These are phyloP conservation scores for Colletotrichum sublineola DNA, from an alignment of 2,329 filamentous ascomycete species.

Conservation along the genomic window DNA sequence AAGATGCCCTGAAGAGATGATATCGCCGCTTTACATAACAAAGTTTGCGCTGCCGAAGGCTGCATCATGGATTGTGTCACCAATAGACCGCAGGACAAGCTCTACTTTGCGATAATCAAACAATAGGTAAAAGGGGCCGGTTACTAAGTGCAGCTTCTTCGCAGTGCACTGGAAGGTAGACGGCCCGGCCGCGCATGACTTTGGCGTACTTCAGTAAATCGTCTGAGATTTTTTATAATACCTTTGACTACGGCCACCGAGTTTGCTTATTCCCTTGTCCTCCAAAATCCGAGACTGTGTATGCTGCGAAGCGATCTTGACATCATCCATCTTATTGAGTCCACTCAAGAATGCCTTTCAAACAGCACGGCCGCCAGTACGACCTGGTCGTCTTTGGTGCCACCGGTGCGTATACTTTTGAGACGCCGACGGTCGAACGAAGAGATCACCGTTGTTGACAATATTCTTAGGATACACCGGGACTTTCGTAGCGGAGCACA, in stretches of 20 bases:
- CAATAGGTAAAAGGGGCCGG: conserved; percentile 10
- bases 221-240: conserved; percentile 27
- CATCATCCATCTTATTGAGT: neutral
- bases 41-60: conserved; percentile 32
- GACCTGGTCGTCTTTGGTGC: conserved; percentile 71
- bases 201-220: neutral
- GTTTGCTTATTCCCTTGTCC: neutral
- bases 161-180: conserved; percentile 22
- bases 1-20: conserved; percentile 35
- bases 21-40: conserved; percentile 35
- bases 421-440: conserved; percentile 3
- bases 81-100: conserved; percentile 33
- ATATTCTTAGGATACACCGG: conserved; percentile 82
- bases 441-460: neutral
- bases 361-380: conserved; percentile 66
- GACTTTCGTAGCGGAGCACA: conserved; percentile 80
- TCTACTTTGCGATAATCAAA: conserved; percentile 17
- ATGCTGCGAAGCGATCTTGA: neutral
- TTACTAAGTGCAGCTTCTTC: conserved; percentile 34
- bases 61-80: conserved; percentile 27
- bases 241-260: neutral
- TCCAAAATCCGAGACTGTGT: neutral
- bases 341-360: conserved; percentile 58
- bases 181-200: conserved; percentile 30
- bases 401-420: conserved; percentile 58